These are phyloP conservation scores for Aureoboletus auriporus DNA, from an alignment of 768 basidiomycete species.

Conservation along the genomic window DNA sequence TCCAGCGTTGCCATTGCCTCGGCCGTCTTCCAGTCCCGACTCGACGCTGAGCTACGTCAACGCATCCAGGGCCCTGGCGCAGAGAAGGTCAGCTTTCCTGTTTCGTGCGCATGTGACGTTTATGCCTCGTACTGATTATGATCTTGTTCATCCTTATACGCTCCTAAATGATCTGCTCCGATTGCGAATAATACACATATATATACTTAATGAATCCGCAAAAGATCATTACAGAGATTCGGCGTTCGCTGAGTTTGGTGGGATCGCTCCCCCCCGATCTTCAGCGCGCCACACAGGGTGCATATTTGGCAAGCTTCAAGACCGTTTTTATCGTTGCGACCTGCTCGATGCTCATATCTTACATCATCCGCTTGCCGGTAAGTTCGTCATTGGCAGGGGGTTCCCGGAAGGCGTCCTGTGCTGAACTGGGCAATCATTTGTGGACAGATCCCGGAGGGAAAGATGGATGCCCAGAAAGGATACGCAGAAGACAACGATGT, in stretches of 20 bases:
- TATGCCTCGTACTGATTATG: too few relatives aligned
- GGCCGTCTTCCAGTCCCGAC: constrained; percentile 13
- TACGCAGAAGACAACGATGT: too few relatives aligned
- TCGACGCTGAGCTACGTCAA: constrained; percentile 8
- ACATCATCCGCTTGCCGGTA: constrained; percentile 6
- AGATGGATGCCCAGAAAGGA: neutral
- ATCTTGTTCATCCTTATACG: too few relatives aligned
- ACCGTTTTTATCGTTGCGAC: constrained; percentile 10
- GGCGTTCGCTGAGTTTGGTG: constrained; percentile 11
- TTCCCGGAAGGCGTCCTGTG: neutral
- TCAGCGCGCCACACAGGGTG: constrained; percentile 6
- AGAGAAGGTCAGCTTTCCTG: constrained; percentile 5
- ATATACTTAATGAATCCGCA: too few relatives aligned
- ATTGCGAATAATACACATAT: too few relatives aligned
- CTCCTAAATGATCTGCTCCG: too few relatives aligned
- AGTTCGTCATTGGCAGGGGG: neutral
- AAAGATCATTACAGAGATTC: constrained; percentile 11
- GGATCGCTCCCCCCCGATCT: constrained; percentile 9
- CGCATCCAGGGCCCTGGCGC: constrained; percentile 8
- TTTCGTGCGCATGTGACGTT: too few relatives aligned
- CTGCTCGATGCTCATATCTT: constrained; percentile 1
- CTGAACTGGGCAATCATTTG: neutral
- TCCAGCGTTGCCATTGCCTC: constrained; percentile 11
- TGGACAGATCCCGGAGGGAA: constrained; percentile 3
- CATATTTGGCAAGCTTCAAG: constrained; percentile 6